Conservation (phyloP, 2,329 filamentous ascomycete genomes). For the Didymella pomorum region DNA sequence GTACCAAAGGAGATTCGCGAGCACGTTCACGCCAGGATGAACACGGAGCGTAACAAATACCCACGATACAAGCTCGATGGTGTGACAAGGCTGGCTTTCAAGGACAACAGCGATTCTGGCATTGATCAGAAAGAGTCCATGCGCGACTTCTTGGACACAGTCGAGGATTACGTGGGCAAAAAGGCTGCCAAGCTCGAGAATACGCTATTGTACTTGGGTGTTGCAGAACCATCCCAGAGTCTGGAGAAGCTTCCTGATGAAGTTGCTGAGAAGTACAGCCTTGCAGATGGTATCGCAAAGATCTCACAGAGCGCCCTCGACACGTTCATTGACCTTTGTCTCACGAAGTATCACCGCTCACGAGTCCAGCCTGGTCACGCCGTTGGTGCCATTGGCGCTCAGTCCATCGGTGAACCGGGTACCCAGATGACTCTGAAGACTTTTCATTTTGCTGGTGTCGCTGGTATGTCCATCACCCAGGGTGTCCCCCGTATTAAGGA, state of each 20-base stretch:
- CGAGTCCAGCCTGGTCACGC: slow-evolving; percentile 94
- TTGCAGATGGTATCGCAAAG: slow-evolving; percentile 78
- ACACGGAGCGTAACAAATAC: slow-evolving; percentile 69
- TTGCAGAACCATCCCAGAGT: slow-evolving; percentile 28
- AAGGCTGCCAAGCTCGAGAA: slow-evolving; percentile 69
- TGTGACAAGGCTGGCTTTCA: slow-evolving; percentile 66
- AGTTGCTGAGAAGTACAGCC: slow-evolving; percentile 48
- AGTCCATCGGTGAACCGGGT: slow-evolving; percentile 97
- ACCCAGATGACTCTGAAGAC: slow-evolving; percentile 99
- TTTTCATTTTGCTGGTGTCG: slow-evolving; percentile 99
- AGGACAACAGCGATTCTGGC: slow-evolving; percentile 69
- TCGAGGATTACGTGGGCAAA: slow-evolving; percentile 74
- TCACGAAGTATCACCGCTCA: slow-evolving; percentile 89
- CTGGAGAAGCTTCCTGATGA: slow-evolving; percentile 28
- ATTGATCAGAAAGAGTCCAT: slow-evolving; percentile 73
- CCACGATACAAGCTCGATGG: slow-evolving; percentile 45
- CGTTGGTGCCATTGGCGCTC: slow-evolving; percentile 93
- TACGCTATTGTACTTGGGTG: slow-evolving; percentile 42
- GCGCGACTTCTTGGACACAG: slow-evolving; percentile 80
- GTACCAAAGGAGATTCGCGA: slow-evolving; percentile 75
- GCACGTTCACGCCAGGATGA: slow-evolving; percentile 73
- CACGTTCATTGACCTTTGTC: slow-evolving; percentile 80
- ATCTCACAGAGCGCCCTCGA: slow-evolving; percentile 77
- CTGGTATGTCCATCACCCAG: slow-evolving; percentile 98
- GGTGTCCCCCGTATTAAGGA: slow-evolving; percentile 99